A percentile compares a stretch with the other conserved stretches of the same genome.
These are phyloP conservation scores for Neurospora crassa DNA, from an alignment of 2,329 filamentous ascomycete genomes.

Conservation along the genomic window DNA sequence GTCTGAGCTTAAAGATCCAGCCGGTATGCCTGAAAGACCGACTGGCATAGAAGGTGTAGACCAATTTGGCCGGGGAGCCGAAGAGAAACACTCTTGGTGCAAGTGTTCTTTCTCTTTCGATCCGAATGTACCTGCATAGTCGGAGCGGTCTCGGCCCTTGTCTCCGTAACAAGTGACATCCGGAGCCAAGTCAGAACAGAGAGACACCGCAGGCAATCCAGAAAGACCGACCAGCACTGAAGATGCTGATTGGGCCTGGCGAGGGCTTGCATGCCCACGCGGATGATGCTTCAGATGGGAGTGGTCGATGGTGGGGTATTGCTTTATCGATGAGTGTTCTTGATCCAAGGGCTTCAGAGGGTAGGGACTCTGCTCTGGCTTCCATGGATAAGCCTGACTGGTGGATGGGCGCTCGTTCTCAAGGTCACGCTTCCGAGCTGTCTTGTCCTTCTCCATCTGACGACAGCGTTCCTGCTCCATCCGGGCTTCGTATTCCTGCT, in stretches of 20 bases:
- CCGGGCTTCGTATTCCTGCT: not conserved
- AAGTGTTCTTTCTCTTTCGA: too few species aligned
- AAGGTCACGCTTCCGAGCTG: not conserved
- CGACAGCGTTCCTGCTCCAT: too few species aligned
- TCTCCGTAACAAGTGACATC: too few species aligned
- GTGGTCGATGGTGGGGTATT: not conserved
- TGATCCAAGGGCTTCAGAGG: not conserved
- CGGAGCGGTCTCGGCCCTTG: too few species aligned
- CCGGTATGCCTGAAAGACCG: not conserved
- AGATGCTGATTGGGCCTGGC: not conserved
- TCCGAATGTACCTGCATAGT: too few species aligned
- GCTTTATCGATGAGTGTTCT: not conserved
- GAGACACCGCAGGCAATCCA: not conserved
- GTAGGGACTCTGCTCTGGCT: not conserved
- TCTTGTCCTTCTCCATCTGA: too few species aligned
- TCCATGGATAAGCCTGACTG: not conserved
- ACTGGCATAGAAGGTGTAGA: not conserved
- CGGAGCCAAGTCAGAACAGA: not conserved
- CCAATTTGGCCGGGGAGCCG: too few species aligned
- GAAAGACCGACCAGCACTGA: not conserved
- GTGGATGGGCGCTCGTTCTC: not conserved
- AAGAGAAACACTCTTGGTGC: too few species aligned
- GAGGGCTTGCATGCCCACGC: not conserved
- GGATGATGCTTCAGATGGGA: not conserved
- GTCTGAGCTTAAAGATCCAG: not conserved